These are phyloP conservation scores for Triangularia setosa DNA, from an alignment of 2,329 filamentous ascomycete species.

Conservation along the genomic window DNA sequence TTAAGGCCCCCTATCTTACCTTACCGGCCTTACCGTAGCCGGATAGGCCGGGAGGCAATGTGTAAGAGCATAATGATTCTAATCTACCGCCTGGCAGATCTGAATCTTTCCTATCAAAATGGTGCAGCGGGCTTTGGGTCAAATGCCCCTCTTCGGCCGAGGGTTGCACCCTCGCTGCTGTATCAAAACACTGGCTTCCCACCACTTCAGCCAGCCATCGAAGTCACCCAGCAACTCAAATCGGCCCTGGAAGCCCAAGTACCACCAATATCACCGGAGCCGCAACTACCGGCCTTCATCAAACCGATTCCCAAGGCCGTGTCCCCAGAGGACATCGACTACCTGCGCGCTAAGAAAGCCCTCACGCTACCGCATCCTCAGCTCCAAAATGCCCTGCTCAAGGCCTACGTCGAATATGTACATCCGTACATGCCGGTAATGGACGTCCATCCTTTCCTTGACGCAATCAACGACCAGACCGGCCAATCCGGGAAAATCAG, in stretches of 20 bases:
- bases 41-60: background rate
- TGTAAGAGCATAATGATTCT: background rate
- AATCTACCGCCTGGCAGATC: background rate
- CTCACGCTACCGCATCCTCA: constrained; percentile 66
- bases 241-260: background rate
- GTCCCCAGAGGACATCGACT: constrained; percentile 75
- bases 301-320: constrained; percentile 75
- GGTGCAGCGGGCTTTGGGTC: background rate
- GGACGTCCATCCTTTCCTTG: constrained; percentile 60
- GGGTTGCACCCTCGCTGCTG: background rate
- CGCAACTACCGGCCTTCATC: constrained; percentile 62
- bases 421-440: constrained; percentile 92
- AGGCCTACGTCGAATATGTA: constrained; percentile 82
- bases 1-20: too few relatives aligned
- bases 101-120: background rate
- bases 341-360: constrained; percentile 79
- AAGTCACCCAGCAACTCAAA: background rate
- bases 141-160: background rate
- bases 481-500: constrained; percentile 70
- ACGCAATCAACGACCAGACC: constrained; percentile 61
- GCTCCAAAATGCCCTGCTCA: constrained; percentile 76
- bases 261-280: background rate
- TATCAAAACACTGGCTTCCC: background rate
- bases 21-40: too few relatives aligned
- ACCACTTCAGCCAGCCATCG: background rate